A percentile compares a stretch with the other conserved stretches of the same genome.
These are phyloP conservation scores for Cladosporium sp. DNA, from an alignment of 2,329 filamentous ascomycete genomes.

Conservation along the genomic window DNA sequence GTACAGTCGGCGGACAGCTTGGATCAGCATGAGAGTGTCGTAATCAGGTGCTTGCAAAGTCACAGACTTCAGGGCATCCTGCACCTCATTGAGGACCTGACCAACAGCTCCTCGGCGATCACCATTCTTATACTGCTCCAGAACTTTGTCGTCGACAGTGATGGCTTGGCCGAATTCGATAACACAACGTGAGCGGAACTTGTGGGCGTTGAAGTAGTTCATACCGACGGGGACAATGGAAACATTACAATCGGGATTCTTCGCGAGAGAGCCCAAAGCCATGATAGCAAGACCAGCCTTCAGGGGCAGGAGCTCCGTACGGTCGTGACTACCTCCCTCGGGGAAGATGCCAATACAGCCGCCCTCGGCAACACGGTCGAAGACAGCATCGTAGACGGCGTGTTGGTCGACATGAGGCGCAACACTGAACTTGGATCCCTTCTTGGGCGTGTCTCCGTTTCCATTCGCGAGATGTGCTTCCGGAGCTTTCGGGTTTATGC, in stretches of 20 bases:
- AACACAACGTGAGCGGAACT: slow-evolving; percentile 93
- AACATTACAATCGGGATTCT: slow-evolving; percentile 81
- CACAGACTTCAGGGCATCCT: slow-evolving; percentile 80
- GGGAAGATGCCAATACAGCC: slow-evolving; percentile 97
- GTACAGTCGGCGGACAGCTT: slow-evolving; percentile 89
- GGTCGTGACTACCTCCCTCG: slow-evolving; percentile 93
- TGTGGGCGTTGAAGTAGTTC: slow-evolving; percentile 99
- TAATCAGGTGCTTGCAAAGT: slow-evolving; percentile 93
- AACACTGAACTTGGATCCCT: slow-evolving; percentile 80
- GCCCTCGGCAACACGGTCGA: slow-evolving; percentile 74
- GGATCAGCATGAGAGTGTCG: slow-evolving; percentile 94
- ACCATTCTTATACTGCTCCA: slow-evolving; percentile 80
- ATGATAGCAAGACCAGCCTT: slow-evolving; percentile 98
- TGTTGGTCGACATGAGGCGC: slow-evolving; percentile 94
- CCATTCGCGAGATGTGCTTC: slow-evolving; percentile 45
- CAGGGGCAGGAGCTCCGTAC: slow-evolving; percentile 84
- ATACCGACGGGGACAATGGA: slow-evolving; percentile 97
- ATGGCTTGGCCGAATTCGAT: slow-evolving; percentile 92
- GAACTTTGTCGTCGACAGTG: slow-evolving; percentile 77
- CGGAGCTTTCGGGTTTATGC: slow-evolving; percentile 67
- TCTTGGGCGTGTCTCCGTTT: slow-evolving; percentile 58
- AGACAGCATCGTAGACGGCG: slow-evolving; percentile 90
- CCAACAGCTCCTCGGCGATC: slow-evolving; percentile 85
- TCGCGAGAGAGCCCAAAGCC: slow-evolving; percentile 85
- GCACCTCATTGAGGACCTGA: slow-evolving; percentile 79